A percentile compares a stretch with the other conserved stretches of the same genome.
These are phyloP conservation scores for Fonsecaea pedrosoi DNA, from an alignment of 2,329 filamentous ascomycete genomes.

Conservation along the genomic window DNA sequence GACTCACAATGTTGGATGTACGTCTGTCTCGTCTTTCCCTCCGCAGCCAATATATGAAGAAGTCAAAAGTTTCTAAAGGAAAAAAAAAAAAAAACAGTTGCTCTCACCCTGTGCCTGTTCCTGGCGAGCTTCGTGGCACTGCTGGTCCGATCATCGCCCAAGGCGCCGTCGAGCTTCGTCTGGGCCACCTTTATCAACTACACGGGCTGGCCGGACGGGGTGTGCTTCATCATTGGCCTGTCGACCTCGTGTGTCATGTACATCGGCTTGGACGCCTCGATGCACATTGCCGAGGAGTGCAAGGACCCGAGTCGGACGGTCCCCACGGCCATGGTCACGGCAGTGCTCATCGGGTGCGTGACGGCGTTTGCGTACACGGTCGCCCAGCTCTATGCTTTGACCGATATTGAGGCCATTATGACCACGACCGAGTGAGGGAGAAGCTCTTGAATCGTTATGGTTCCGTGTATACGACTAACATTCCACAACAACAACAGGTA, in stretches of 20 bases:
- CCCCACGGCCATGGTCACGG: slow-evolving; percentile 49
- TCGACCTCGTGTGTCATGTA: slow-evolving; percentile 36
- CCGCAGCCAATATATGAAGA: not conserved
- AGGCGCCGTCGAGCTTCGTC: slow-evolving; percentile 29
- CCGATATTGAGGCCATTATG: slow-evolving; percentile 34
- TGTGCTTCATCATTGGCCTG: slow-evolving; percentile 43
- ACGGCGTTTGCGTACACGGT: slow-evolving; percentile 40
- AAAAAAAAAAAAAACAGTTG: slow-evolving; percentile 8
- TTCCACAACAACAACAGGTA: slow-evolving; percentile 13
- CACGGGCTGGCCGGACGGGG: slow-evolving; percentile 38
- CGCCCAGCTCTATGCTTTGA: slow-evolving; percentile 33
- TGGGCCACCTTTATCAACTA: slow-evolving; percentile 36
- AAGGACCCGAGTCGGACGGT: slow-evolving; percentile 46
- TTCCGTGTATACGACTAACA: not conserved
- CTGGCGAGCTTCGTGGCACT: slow-evolving; percentile 44
- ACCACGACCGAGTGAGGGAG: slow-evolving; percentile 37
- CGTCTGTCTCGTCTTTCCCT: slow-evolving; percentile 6
- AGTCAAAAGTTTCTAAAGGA: too few relatives aligned
- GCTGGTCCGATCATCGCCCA: slow-evolving; percentile 37
- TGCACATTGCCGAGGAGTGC: slow-evolving; percentile 55
- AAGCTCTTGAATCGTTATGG: not conserved
- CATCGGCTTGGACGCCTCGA: slow-evolving; percentile 39
- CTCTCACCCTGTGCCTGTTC: slow-evolving; percentile 42
- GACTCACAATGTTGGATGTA: slow-evolving; percentile 27
- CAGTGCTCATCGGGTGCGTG: slow-evolving; percentile 45